Evolutionary conservation across 2,329 filamentous ascomycete species (phyloP).

Genomic region (Phyllosticta citribraziliensis): DNA sequence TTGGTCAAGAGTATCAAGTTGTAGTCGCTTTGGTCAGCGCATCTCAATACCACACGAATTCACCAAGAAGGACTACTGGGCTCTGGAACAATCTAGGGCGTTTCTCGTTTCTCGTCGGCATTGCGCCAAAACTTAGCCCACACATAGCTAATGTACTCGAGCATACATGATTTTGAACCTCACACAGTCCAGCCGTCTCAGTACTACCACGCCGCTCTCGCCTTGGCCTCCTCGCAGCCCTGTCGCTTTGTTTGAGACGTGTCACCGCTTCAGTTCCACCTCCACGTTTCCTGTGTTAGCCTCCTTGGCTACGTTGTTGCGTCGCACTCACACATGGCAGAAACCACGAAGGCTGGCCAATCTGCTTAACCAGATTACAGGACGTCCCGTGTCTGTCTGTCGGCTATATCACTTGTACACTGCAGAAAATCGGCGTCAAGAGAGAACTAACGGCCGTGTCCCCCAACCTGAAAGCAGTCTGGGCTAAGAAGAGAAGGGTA

Average conservation of each 20-base stretch:
- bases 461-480: too few species aligned
- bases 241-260: not conserved
- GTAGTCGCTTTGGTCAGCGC: slow-evolving; percentile 34
- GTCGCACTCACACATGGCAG: not conserved
- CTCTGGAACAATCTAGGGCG: not conserved
- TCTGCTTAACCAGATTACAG: not conserved
- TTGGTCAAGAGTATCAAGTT: slow-evolving; percentile 91
- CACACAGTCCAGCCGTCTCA: too few species aligned
- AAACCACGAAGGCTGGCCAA: not conserved
- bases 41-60: not conserved
- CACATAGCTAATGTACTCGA: too few species aligned
- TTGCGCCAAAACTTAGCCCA: too few species aligned
- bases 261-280: not conserved
- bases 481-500: too few species aligned
- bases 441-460: too few species aligned
- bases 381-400: not conserved
- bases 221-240: not conserved
- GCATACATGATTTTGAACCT: too few species aligned
- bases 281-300: not conserved
- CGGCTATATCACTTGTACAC: not conserved
- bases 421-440: too few species aligned
- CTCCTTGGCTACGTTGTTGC: not conserved
- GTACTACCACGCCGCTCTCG: too few species aligned
- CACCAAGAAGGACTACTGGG: not conserved
- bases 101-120: too few species aligned